Conservation (phyloP, 2,329 filamentous ascomycete genomes). For the Ophiostoma piceae region DNA sequence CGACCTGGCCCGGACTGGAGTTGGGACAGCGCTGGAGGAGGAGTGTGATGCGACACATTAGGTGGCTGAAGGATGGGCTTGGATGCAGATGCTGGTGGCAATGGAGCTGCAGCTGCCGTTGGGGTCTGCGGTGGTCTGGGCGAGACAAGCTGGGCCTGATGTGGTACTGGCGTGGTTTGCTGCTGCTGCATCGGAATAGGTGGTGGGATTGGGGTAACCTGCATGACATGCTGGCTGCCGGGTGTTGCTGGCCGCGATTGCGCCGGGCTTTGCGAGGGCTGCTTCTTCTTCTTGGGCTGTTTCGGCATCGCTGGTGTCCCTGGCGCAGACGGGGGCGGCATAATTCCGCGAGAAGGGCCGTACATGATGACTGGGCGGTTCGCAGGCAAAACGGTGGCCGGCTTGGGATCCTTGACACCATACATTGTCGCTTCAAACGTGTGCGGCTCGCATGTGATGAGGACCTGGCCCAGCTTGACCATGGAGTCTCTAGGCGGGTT, state of each 20-base stretch:
- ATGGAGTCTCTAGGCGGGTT: constrained; percentile 67
- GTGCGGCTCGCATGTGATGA: constrained; percentile 73
- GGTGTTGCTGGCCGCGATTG: constrained; percentile 21
- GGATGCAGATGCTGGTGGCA: background rate
- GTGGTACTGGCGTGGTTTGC: constrained; percentile 16
- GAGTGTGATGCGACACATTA: background rate
- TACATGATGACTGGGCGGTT: constrained; percentile 59
- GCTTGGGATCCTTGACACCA: constrained; percentile 61
- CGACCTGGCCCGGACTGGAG: constrained; percentile 9
- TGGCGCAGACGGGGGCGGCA: constrained; percentile 43
- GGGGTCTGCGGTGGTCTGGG: background rate
- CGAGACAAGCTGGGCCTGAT: background rate
- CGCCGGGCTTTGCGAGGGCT: constrained; percentile 28
- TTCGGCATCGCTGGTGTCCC: constrained; percentile 37
- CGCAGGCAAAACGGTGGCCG: constrained; percentile 38
- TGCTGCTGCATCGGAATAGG: constrained; percentile 25
- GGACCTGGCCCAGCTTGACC: constrained; percentile 66
- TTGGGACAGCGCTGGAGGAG: constrained; percentile 21
- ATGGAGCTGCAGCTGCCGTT: background rate
- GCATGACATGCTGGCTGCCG: constrained; percentile 10
- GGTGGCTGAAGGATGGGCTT: constrained; percentile 17
- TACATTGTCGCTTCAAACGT: constrained; percentile 71
- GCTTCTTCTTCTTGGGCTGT: constrained; percentile 29
- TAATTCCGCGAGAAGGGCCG: constrained; percentile 57
- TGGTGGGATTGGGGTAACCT: constrained; percentile 17